Base-by-base conservation (phyloP, 2,329 filamentous ascomycete genomes). In the Pseudopyricularia javanii region DNA sequence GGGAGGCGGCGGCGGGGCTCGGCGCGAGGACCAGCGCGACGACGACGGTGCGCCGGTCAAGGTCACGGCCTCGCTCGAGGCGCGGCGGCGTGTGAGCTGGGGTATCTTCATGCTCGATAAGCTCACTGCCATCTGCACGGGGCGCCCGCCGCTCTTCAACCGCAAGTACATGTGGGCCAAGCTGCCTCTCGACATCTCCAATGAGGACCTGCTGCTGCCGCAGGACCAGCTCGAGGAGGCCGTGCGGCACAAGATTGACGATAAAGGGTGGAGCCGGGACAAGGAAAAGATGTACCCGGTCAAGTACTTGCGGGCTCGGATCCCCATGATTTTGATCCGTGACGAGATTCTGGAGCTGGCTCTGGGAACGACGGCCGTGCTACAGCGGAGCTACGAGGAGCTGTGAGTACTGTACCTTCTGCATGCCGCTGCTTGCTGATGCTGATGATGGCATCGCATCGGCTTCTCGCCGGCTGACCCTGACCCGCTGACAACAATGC, bases 281-380 rank as follows among this genome's bases (percentile, higher is more conserved):
- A 73, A 71, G 0, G 59, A 62, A 0, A 15, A 78, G 0, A 30
- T 79, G 0, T 65, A 72, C 20, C 60, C 72, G 0, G 66, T 69
- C 0, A 79, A 76, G 0, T 69, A 72, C 53, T 59, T 66, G 0
- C 66, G 78, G 26, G 70, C 74, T 0, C 71, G 73, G 47, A 67
- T 69, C 1, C 66, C 71, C 11, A 68, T 82, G 34, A 71, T 73
- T 2, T 60, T 68, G 1, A 68, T 83, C 7, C 69, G 75, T 2
- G 79, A 83, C 55, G 79, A 83, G 49, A 73, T 83, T 4, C 67
- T 83, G 4, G 76, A 82, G 56, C 68, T 82, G 22, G 77, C 78
- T 0, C 63, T 82, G 0, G 73, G 73, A 4, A 58, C 64, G 3
- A 61, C 61, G 53, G 61, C 63, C 7, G 63, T 32, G 66, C 22